Conservation (phyloP, 2,329 filamentous ascomycete genomes). For the Stachybotrys chartarum region DNA sequence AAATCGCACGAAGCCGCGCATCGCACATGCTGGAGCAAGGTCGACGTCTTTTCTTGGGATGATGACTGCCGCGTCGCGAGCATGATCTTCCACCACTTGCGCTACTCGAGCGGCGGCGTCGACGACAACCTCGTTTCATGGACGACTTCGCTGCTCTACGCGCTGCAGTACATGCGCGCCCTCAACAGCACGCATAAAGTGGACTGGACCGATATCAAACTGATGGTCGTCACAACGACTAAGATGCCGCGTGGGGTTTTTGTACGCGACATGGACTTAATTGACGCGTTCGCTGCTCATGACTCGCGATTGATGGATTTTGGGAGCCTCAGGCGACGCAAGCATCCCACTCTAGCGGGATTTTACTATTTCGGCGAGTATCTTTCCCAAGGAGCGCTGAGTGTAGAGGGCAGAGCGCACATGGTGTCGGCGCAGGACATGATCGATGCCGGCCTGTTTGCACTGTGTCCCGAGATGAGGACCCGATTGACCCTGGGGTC, state of each 20-base stretch:
- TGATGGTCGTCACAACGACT: conserved; percentile 1
- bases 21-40: background rate
- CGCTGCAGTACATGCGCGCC: conserved; percentile 3
- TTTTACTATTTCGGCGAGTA: conserved; percentile 4
- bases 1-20: background rate
- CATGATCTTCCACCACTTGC: conserved; percentile 2
- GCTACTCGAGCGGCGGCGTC: background rate
- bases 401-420: background rate
- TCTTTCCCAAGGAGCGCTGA: conserved; percentile 2
- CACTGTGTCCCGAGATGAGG: background rate
- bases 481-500: background rate
- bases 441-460: background rate
- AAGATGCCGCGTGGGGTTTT: background rate
- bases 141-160: conserved; percentile 4
- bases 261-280: conserved; percentile 2
- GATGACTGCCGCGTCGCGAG: conserved; percentile 1
- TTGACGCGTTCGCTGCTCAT: background rate
- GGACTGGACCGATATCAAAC: background rate
- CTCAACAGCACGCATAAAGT: background rate
- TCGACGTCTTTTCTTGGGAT: conserved; percentile 1
- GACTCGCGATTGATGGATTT: background rate
- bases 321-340: background rate
- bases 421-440: background rate
- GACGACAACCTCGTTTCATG: conserved; percentile 5
- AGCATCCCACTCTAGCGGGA: background rate